Evolutionary conservation across 129 eudicot genomes (phyloP), one percentile per base, ranked within the genome.

Genomic region (Deinandra increscens): DNA sequence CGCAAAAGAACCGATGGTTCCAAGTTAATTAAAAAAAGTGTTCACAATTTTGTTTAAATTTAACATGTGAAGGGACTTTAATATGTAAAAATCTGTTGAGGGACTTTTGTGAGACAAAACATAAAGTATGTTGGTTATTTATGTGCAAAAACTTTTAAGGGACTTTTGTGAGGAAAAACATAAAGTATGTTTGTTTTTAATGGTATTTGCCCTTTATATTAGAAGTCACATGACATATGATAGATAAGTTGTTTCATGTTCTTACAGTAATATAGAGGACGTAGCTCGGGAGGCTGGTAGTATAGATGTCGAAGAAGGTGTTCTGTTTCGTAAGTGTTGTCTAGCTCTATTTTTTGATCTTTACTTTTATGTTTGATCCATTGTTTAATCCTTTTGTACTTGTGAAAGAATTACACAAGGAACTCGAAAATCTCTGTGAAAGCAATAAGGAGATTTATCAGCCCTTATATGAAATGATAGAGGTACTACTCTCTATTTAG

Each of bases 181-280:
- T n/a, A n/a, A n/a, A n/a, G n/a, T n/a, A n/a, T n/a, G n/a, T n/a
- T n/a, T n/a, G n/a, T n/a, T n/a, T n/a, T n/a, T n/a, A n/a, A n/a
- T n/a, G n/a, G n/a, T n/a, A n/a, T n/a, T n/a, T n/a, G n/a, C n/a
- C n/a, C n/a, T n/a, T n/a, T n/a, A n/a, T n/a, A 74, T 58, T 45
- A 63, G 36, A 34, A 18, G 23, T n/a, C 68, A 69, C 41, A 56
- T 65, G 36, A 20, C 12, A 42, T 33, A 41, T 43, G 11, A 8
- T 46, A 61, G 15, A n/a, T 15, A 72, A 56, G 43, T 51, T 61
- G 13, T 51, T 56, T 36, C 18, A 26, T 69, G 11, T 48, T 1
- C 43, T 65, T 83, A 54, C 90, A 93, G 98, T 73, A 93, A 93
- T 65, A 87, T 89, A 83, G 98, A 93, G 67, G 98, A 93, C 84